Percentiles rank a stretch among this genome's conserved stretches.
Evolutionary conservation across 352 stramenopile species (phyloP).

Genomic region (Pythium volutum): DNA sequence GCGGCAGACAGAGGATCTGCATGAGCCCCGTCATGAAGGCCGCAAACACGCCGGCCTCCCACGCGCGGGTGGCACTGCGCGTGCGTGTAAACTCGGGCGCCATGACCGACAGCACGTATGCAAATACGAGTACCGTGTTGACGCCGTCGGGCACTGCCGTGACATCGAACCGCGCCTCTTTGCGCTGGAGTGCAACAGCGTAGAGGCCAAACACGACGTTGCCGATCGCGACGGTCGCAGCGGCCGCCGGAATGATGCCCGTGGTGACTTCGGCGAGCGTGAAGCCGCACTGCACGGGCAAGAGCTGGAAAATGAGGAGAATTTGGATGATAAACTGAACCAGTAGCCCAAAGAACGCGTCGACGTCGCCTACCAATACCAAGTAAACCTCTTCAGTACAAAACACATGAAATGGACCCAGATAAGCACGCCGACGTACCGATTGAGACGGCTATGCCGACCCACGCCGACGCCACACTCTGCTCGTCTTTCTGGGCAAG

Average conservation of each 20-base stretch:
- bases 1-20: conserved; percentile 31
- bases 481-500: conserved; percentile 10
- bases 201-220: conserved; percentile 34
- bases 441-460: conserved; percentile 10
- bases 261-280: conserved; percentile 19
- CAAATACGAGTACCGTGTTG: conserved; percentile 46
- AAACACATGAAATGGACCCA: too few relatives aligned
- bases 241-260: conserved; percentile 31
- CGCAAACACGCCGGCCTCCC: conserved; percentile 32
- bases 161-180: conserved; percentile 28
- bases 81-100: conserved; percentile 35
- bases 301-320: conserved; percentile 32
- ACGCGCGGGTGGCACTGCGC: conserved; percentile 23
- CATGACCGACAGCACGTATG: conserved; percentile 40
- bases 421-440: too few relatives aligned
- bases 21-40: conserved; percentile 35
- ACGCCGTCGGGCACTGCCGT: conserved; percentile 39
- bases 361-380: conserved; percentile 26
- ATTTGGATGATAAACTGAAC: conserved; percentile 43
- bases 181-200: conserved; percentile 19
- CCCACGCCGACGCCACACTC: conserved; percentile 4
- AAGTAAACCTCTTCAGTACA: too few relatives aligned
- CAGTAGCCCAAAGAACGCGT: conserved; percentile 38
- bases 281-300: conserved; percentile 31
- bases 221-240: conserved; percentile 29